Evolutionary conservation across 2,329 filamentous ascomycete species (phyloP).

Genomic region (Didymellaceae sp.): DNA sequence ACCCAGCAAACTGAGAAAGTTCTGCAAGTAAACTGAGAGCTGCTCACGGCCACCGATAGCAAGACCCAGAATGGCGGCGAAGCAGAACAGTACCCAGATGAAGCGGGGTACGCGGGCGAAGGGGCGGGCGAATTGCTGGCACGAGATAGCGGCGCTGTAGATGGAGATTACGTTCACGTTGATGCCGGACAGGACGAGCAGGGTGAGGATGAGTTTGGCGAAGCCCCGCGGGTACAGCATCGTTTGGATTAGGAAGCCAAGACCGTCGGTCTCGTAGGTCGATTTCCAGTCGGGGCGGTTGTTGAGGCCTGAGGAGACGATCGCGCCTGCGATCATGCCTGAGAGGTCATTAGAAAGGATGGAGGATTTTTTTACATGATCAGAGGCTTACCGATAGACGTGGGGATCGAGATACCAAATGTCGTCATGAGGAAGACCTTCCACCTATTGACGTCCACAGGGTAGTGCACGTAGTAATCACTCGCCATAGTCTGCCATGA

Average conservation of each 20-base stretch:
- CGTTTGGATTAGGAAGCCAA: constrained; percentile 57
- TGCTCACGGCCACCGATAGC: constrained; percentile 53
- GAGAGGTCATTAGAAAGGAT: too few relatives aligned
- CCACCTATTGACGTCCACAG: constrained; percentile 45
- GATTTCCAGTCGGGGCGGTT: constrained; percentile 47
- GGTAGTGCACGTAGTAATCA: constrained; percentile 55
- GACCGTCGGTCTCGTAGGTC: constrained; percentile 52
- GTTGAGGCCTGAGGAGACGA: constrained; percentile 48
- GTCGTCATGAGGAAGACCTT: constrained; percentile 54
- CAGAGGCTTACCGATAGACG: constrained; percentile 43
- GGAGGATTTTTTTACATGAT: not conserved
- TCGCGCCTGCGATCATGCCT: constrained; percentile 53
- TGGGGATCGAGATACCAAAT: constrained; percentile 51
- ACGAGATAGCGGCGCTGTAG: constrained; percentile 57
- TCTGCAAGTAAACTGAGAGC: constrained; percentile 52
- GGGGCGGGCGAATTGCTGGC: constrained; percentile 56
- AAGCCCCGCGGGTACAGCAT: constrained; percentile 56
- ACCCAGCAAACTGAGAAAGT: constrained; percentile 55
- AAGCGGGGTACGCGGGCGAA: constrained; percentile 60
- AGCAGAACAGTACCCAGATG: constrained; percentile 55
- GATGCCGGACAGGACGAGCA: constrained; percentile 53
- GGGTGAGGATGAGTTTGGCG: constrained; percentile 56
- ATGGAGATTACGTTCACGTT: constrained; percentile 57
- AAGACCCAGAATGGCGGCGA: constrained; percentile 52
- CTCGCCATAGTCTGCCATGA: constrained; percentile 52